Evolutionary conservation across 2,329 filamentous ascomycete species (phyloP), one percentile per base, ranked within the genome.

Genomic region (Fusarium sacchari): DNA sequence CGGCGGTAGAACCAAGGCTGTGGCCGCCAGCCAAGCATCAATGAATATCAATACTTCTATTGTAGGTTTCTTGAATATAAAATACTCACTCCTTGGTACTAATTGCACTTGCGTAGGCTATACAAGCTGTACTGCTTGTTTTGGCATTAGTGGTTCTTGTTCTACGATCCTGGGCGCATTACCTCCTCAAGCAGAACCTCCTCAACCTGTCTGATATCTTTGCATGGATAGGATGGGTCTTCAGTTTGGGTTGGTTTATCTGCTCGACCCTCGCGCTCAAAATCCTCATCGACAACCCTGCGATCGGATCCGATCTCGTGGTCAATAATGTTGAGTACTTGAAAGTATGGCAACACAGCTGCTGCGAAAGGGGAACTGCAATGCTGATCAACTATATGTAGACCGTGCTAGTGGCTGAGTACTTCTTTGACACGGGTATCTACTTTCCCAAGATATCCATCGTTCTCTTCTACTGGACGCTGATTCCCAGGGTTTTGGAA

Each of bases 161-260:
- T 28, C 42, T 68, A 6, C 64, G 57, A 13, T 36, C 47, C 26
- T 63, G 49, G 37, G 64, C 65, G 18, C 56, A 59, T 17, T 7
- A 47, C 2, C 32, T 68, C 7, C 17, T 49, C 8, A 67, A 68
- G n/a, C 65, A 63, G 15, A 30, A 32, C 14, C 6, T 68, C 0
- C 34, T 62, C 6, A 43, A 40, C 10, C 56, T 60, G 3, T 28
- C 47, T 2, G 64, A 68, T 30, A 5, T 40, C 2, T 62, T 68
- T 4, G 64, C 65, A 7, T 68, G 65, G 65, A 42, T 42, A 9
- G 65, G 65, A 17, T 68, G 64, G 64, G 5, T 63, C 11, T 68
- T 68, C 8, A 68, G 64, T 7, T 28, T 68, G 7, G 65, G 65
- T 28, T 68, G 65, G 65, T 68, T 68, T 4, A 68, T 68, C n/a